A percentile compares a stretch with the other conserved stretches of the same genome.
Evolutionary conservation across 2,329 filamentous ascomycete genomes (phyloP).

Genomic region (Bipolaris victoriae): DNA sequence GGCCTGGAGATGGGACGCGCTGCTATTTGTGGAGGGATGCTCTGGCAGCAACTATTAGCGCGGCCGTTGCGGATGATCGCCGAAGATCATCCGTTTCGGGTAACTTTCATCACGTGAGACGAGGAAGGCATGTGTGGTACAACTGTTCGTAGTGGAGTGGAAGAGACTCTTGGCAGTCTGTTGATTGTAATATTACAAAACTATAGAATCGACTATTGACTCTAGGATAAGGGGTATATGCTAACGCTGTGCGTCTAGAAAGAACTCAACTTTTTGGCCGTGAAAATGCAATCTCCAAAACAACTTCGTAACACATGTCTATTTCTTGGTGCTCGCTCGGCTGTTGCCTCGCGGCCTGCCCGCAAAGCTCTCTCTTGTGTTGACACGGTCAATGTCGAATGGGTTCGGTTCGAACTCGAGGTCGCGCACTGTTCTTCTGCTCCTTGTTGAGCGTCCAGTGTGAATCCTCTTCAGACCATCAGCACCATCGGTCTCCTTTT

Average conservation of each 20-base stretch:
- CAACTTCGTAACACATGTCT: slow-evolving; percentile 5
- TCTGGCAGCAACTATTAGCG: neutral
- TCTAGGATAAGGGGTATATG: slow-evolving; percentile 28
- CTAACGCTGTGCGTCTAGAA: slow-evolving; percentile 20
- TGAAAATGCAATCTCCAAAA: slow-evolving; percentile 9
- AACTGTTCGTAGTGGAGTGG: too few species aligned
- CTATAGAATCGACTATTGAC: slow-evolving; percentile 7
- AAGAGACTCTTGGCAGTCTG: neutral
- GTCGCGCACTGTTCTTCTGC: slow-evolving; percentile 31
- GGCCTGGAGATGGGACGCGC: slow-evolving; percentile 13
- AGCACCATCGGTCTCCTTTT: slow-evolving; percentile 34
- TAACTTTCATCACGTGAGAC: neutral
- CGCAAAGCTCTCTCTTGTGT: slow-evolving; percentile 55
- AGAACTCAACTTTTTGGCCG: slow-evolving; percentile 8
- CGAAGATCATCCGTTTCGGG: neutral
- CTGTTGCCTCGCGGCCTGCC: slow-evolving; percentile 31
- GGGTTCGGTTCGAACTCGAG: slow-evolving; percentile 53
- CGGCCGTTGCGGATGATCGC: neutral
- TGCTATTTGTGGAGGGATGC: neutral
- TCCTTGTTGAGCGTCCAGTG: slow-evolving; percentile 39
- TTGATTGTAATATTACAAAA: slow-evolving; percentile 6
- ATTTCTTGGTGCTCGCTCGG: slow-evolving; percentile 19
- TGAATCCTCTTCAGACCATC: slow-evolving; percentile 36
- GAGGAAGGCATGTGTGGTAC: too few species aligned
- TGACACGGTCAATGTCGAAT: slow-evolving; percentile 57